Base-by-base conservation (phyloP, 495 filamentous ascomycete genomes). In the Aspergillus kassunensis region DNA sequence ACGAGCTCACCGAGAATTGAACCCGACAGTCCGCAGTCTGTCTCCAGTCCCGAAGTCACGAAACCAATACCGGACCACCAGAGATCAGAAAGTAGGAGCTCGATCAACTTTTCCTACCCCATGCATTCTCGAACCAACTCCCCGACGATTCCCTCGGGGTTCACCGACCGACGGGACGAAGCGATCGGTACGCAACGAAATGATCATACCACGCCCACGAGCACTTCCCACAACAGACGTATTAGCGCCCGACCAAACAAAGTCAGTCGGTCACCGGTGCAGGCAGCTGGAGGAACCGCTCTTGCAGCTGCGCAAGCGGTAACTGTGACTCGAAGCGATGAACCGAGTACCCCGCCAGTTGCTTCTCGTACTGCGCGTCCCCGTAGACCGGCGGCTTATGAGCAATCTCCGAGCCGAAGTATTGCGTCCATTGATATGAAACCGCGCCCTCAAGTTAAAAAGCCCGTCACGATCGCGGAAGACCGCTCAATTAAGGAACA, bases 21-120 rank as follows among this genome's bases (percentile, higher is more conserved):
- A 8, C 51, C 62, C 25, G 55, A 56, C 23, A 52, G 51, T 21
- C 52, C 56, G 19, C 52, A 57, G 6, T 43, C 56, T n/a, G 36
- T 58, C 11, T 59, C 65, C 7, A 46, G 59, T 8, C 58, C 53
- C 7, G 65, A 59, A 34, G 59, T 76, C 1, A 18, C 42, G 12
- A 66, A 64, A 25, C 65, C 63, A 13, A 69, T 78, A 1, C 66
- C 64, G 5, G 80, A 80, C 51, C 29, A 69, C 45, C 82, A 80
- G 15, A 70, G 82, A 49, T 75, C 86, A 10, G 74, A 69, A 15
- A 89, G 83, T 60, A 74, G 81, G 57, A 80, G 73, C 35, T 90
- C 87, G 3, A 75, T 92, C 57, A 95, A 96, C 67, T 95, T 93
- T 60, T 96, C 91, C 6, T 89, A 90, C 33, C 90, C 90, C 3